Evolutionary conservation across 192 early-diverging fungal genomes (phyloP).

Genomic region (Lobulomyces angularis): DNA sequence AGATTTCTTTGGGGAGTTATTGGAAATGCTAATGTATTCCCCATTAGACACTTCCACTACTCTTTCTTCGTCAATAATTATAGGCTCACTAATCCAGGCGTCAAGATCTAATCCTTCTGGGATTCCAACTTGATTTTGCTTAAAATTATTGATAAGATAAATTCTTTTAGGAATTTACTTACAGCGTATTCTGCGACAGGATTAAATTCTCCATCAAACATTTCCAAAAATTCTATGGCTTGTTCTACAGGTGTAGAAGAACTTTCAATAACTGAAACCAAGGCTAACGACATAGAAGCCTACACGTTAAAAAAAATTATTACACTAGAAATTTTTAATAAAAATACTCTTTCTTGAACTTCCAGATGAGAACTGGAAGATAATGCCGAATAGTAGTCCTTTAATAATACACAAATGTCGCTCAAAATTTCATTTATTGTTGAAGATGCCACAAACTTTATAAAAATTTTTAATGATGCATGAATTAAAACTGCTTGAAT

Average conservation of each 20-base stretch:
- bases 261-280: slow-evolving; percentile 32
- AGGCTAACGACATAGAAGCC: slow-evolving; percentile 16
- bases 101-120: slow-evolving; percentile 80
- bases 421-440: slow-evolving; percentile 17
- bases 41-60: slow-evolving; percentile 17
- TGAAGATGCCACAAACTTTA: slow-evolving; percentile 42
- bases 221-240: slow-evolving; percentile 35
- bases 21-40: slow-evolving; percentile 6
- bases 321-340: slow-evolving; percentile 2
- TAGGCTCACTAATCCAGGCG: slow-evolving; percentile 60
- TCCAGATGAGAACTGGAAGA: slow-evolving; percentile 46
- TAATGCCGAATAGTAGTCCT: slow-evolving; percentile 3
- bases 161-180: too few relatives aligned
- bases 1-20: too few relatives aligned
- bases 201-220: slow-evolving; percentile 76
- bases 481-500: slow-evolving; percentile 62
- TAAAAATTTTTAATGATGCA: slow-evolving; percentile 58
- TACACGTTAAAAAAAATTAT: slow-evolving; percentile 1
- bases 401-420: slow-evolving; percentile 9
- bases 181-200: slow-evolving; percentile 79
- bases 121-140: slow-evolving; percentile 79
- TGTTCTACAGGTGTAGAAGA: slow-evolving; percentile 16
- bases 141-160: too few relatives aligned
- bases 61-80: slow-evolving; percentile 45
- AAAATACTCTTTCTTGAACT: slow-evolving; percentile 61